Percentiles rank a stretch among this genome's conserved stretches.
Evolutionary conservation across 495 filamentous ascomycete species (phyloP).

Genomic region (Podospora pseudopauciseta): DNA sequence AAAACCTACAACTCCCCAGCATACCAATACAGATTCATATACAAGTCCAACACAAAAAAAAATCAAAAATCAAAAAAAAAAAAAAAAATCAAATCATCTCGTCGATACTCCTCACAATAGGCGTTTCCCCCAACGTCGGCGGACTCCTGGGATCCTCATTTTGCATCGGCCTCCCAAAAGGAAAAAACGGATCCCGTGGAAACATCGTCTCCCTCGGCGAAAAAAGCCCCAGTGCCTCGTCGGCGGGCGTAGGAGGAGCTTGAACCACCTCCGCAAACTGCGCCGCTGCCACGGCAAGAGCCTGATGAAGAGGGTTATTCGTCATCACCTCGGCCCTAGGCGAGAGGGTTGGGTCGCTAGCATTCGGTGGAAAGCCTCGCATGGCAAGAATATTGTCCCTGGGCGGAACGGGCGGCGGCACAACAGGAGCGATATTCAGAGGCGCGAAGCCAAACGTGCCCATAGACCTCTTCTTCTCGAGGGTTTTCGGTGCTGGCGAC

Average conservation of each 20-base stretch:
- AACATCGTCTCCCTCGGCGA: conserved; percentile 50
- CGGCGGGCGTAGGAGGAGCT: conserved; percentile 41
- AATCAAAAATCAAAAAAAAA: conserved; percentile 1
- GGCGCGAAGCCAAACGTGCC: background rate
- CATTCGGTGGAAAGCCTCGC: conserved; percentile 21
- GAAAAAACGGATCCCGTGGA: conserved; percentile 47
- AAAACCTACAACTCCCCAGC: background rate
- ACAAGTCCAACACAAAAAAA: conserved; percentile 12
- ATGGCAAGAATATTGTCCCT: conserved; percentile 19
- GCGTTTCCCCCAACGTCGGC: conserved; percentile 58
- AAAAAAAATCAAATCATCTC: conserved; percentile 43
- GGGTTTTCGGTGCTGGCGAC: background rate
- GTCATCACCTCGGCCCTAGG: conserved; percentile 52
- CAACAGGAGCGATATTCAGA: conserved; percentile 5
- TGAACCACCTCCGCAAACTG: conserved; percentile 40
- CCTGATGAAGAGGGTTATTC: conserved; percentile 47
- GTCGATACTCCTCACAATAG: conserved; percentile 65
- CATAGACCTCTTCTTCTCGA: background rate
- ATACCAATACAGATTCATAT: background rate
- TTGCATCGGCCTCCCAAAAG: conserved; percentile 42
- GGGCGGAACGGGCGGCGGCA: background rate
- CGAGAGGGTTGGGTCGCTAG: conserved; percentile 45
- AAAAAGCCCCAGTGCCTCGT: conserved; percentile 36
- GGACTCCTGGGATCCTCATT: conserved; percentile 61
- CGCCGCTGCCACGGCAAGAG: conserved; percentile 39